Conservation (phyloP, 345 rosid genomes). For the Eucalyptus shirleyi region DNA sequence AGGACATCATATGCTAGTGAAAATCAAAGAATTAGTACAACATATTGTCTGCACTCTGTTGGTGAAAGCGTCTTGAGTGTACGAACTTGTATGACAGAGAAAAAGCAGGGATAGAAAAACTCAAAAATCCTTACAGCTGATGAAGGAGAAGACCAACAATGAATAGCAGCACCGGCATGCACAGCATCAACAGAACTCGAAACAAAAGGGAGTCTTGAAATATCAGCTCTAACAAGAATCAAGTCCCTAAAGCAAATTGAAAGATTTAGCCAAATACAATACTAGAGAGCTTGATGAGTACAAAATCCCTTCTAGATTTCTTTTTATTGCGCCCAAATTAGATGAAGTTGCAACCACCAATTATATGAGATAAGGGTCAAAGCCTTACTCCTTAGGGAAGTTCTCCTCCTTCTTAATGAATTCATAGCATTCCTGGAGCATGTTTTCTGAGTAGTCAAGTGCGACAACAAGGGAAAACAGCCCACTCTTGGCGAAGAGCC, state of each 20-base stretch:
- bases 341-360: not conserved
- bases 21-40: not conserved
- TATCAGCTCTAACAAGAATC: constrained; percentile 73
- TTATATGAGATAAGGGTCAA: not conserved
- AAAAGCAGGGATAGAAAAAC: not conserved
- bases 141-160: constrained; percentile 92
- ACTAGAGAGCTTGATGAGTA: not conserved
- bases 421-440: constrained; percentile 69
- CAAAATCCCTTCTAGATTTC: not conserved
- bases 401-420: constrained; percentile 47
- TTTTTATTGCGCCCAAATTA: not conserved
- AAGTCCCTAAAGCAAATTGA: constrained; percentile 34
- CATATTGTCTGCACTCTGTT: not conserved
- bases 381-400: constrained; percentile 58
- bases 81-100: not conserved
- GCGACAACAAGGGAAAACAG: constrained; percentile 69
- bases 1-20: not conserved
- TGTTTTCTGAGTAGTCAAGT: constrained; percentile 85
- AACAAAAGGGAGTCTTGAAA: constrained; percentile 72
- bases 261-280: not conserved
- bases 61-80: not conserved
- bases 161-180: constrained; percentile 86
- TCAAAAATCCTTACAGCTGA: constrained; percentile 38
- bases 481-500: constrained; percentile 62
- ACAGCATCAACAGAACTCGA: constrained; percentile 73